These are phyloP conservation scores for Psidium friedrichsthalianum DNA, from an alignment of 345 rosid genomes.

Conservation along the genomic window DNA sequence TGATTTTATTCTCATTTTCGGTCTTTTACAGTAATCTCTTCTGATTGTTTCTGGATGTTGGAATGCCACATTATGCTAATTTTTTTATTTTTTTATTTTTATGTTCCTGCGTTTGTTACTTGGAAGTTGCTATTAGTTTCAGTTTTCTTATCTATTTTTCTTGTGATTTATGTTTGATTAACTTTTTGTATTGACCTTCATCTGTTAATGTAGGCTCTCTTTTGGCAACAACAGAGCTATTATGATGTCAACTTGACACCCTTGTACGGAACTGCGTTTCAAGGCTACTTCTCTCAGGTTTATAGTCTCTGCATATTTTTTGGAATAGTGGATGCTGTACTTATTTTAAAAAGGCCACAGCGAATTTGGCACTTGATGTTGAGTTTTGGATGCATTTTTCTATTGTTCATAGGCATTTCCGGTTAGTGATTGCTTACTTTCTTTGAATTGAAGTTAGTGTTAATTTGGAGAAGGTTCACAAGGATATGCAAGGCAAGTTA, in stretches of 20 bases:
- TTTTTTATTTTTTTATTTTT: too few species aligned
- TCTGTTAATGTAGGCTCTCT: slow-evolving; percentile 57
- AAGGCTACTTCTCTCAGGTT: slow-evolving; percentile 97
- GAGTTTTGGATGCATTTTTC: background rate
- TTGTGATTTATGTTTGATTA: background rate
- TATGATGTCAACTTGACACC: slow-evolving; percentile 90
- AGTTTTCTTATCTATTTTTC: background rate
- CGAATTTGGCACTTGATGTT: background rate
- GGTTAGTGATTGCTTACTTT: background rate
- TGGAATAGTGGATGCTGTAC: background rate
- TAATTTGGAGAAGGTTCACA: background rate
- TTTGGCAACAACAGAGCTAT: slow-evolving; percentile 95
- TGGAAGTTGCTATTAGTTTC: background rate
- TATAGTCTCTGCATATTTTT: background rate
- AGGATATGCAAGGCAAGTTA: background rate
- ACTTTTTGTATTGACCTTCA: background rate
- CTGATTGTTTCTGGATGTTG: background rate
- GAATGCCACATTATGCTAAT: background rate
- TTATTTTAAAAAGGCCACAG: background rate
- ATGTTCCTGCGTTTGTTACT: background rate
- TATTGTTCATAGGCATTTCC: background rate
- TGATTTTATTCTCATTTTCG: background rate
- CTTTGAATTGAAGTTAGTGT: background rate
- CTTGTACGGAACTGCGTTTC: slow-evolving; percentile 69
- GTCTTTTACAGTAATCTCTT: background rate